Evolutionary conservation across 768 basidiomycete species (phyloP), one percentile per base, ranked within the genome.

Genomic region (Mycena indigotica): DNA sequence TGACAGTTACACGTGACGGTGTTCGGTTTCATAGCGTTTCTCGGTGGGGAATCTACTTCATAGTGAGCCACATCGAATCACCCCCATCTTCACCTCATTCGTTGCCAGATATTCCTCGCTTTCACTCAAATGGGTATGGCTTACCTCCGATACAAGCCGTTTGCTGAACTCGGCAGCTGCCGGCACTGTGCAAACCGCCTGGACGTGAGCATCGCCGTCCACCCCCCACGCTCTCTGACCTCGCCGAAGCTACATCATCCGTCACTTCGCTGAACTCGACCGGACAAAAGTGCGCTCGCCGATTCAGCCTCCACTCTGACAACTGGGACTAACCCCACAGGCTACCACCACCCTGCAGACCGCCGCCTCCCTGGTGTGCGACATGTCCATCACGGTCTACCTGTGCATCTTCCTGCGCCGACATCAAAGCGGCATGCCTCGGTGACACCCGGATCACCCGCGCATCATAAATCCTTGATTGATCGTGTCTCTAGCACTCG

Each of bases 271-370:
- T 6, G 52, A 53, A n/a, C 50, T 62, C 15, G 57, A 53, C 6
- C 6, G 55, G 19, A 62, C 61, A 16, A 62, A 58, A 51, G 61
- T 53, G 35, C 4, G 53, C 5, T 16, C n/a, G n/a, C n/a, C n/a
- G n/a, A n/a, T n/a, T n/a, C n/a, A n/a, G n/a, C n/a, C n/a, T n/a
- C n/a, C n/a, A n/a, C n/a, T n/a, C n/a, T n/a, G n/a, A n/a, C n/a
- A n/a, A n/a, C n/a, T n/a, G n/a, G n/a, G n/a, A 13, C 32, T 1
- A 19, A 29, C 16, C 5, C 35, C 35, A n/a, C 35, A 62, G 61
- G 50, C 57, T 4, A 45, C 52, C 16, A 62, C 61, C 3, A 58
- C 54, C 1, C 50, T 62, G 4, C 57, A 62, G 32, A 62, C 61
- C 3, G 56, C 57, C 23, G 57, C 53, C 0, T 58, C 61, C 1